Percentiles rank a stretch among this genome's conserved stretches.
Conservation (phyloP, 2,329 filamentous ascomycete species). For the Hypoxylon sp. region DNA sequence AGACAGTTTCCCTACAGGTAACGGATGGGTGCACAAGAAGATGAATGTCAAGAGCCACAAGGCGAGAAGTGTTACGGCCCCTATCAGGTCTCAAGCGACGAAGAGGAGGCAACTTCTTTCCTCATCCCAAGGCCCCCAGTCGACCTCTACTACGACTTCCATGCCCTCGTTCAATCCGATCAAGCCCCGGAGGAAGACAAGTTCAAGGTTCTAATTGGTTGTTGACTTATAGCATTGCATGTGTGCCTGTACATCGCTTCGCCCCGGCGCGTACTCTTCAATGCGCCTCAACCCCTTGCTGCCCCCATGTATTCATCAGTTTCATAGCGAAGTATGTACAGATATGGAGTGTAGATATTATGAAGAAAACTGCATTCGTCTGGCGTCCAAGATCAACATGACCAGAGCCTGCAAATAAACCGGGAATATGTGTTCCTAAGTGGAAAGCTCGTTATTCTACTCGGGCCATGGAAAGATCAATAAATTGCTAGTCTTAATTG, state of each 20-base stretch:
- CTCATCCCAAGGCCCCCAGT: slow-evolving; percentile 31
- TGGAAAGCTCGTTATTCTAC: background rate
- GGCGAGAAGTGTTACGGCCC: slow-evolving; percentile 34
- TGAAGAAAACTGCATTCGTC: background rate
- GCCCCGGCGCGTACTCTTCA: background rate
- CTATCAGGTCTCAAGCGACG: slow-evolving; percentile 13
- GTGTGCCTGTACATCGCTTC: background rate
- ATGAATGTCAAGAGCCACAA: slow-evolving; percentile 2
- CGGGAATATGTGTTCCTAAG: background rate
- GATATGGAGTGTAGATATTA: background rate
- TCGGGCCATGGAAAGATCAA: background rate
- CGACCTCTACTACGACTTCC: slow-evolving; percentile 11
- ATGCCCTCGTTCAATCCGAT: slow-evolving; percentile 6
- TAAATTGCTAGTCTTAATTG: too few species aligned
- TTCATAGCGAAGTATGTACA: background rate
- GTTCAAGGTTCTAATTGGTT: slow-evolving; percentile 38
- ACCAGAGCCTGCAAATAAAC: background rate
- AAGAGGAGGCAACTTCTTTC: slow-evolving; percentile 24
- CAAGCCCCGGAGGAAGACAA: slow-evolving; percentile 40
- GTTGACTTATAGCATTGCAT: too few species aligned
- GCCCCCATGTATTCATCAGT: background rate
- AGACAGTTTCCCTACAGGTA: slow-evolving; percentile 36
- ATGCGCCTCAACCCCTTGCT: background rate
- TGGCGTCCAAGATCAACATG: background rate
- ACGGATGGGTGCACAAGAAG: slow-evolving; percentile 48